Evolutionary conservation across 371 early-diverging fungal species (phyloP), one percentile per base, ranked within the genome.

Genomic region (Basidiobolus meristosporus): DNA sequence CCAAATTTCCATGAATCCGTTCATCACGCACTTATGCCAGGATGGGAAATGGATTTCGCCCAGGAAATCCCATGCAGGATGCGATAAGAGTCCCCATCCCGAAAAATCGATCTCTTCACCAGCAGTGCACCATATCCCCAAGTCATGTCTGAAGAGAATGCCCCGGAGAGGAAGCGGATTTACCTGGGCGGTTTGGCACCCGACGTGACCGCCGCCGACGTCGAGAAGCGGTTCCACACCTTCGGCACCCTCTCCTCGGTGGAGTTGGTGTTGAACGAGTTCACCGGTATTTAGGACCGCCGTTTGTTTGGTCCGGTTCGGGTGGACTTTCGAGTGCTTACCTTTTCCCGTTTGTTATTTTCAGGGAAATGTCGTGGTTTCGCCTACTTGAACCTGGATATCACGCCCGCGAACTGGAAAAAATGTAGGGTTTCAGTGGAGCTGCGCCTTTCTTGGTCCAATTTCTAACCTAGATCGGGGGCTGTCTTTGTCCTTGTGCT

Each of bases 111-210:
- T n/a, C n/a, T n/a, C n/a, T n/a, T n/a, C n/a, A n/a, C n/a, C n/a
- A n/a, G n/a, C n/a, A n/a, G n/a, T n/a, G n/a, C n/a, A n/a, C n/a
- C n/a, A n/a, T n/a, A n/a, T n/a, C n/a, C n/a, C n/a, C 31, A 30
- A 9, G 7, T 30, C n/a, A 30, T 30, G 31, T 30, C 18, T 7
- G 4, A 16, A 34, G 34, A 34, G 12, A 18, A 14, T 12, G n/a
- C 5, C 14, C 4, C 34, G 3, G 5, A 16, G n/a, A 14, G 34
- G n/a, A 40, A 77, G 47, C 70, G 85, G 21, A 62, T 78, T 7
- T 84, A 77, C 44, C 57, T 85, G 38, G 77, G 82, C 33, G 87
- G 87, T 17, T 59, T 86, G 6, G 65, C 65, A 15, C 48, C 56
- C n/a, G 53, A 62, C 15, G 57, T 77, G 7, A 68, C 64, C 0